A percentile compares a stretch with the other conserved stretches of the same genome.
phyloP scores from a whole-genome alignment of 805 yeast species.

The Metschnikowia drakensbergensis region DNA sequence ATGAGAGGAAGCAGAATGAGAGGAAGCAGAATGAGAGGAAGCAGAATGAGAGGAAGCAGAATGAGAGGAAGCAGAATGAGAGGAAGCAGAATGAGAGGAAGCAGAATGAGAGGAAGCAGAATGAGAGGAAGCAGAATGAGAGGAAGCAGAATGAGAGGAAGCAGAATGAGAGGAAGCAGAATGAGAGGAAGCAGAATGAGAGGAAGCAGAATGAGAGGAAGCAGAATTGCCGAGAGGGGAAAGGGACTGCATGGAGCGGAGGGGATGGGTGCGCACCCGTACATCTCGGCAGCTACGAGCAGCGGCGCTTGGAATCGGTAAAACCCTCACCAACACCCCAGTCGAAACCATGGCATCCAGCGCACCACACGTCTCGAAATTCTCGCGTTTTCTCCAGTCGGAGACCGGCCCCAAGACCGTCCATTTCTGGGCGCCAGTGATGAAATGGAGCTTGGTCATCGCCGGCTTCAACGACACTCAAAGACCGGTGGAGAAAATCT shows the following conservation, averaged over 20 bases:
- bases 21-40: too few species aligned
- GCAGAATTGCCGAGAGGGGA: too few species aligned
- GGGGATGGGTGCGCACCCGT: neutral
- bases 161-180: too few species aligned
- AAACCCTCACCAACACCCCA: neutral
- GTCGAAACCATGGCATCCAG: slow-evolving; percentile 23
- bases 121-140: too few species aligned
- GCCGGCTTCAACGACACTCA: slow-evolving; percentile 86
- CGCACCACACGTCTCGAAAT: slow-evolving; percentile 45
- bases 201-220: too few species aligned
- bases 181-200: too few species aligned
- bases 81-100: too few species aligned
- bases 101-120: too few species aligned
- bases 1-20: too few species aligned
- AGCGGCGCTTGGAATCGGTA: too few species aligned
- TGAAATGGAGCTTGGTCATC: slow-evolving; percentile 81
- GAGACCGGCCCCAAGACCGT: slow-evolving; percentile 97
- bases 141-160: too few species aligned
- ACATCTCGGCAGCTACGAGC: neutral
- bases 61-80: neutral
- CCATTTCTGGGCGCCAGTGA: slow-evolving; percentile 81
- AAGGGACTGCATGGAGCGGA: too few species aligned
- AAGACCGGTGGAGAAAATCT: slow-evolving; percentile 88
- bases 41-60: neutral
- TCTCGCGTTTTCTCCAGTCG: slow-evolving; percentile 69